Conservation (phyloP, 192 early-diverging fungal species). For the Rhizoclosmatium sp. region DNA sequence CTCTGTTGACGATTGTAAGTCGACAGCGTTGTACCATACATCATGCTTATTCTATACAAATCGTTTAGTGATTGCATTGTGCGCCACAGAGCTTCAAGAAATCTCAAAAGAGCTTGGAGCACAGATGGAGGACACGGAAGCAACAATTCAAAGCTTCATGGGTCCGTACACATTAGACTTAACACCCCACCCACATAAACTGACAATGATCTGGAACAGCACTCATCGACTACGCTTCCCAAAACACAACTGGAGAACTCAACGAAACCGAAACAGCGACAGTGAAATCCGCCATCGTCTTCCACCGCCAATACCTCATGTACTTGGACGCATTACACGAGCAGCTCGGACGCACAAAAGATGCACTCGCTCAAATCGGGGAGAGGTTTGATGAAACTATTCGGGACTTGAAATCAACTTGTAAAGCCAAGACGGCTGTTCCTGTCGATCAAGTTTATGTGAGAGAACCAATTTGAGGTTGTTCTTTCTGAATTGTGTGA, state of each 20-base stretch:
- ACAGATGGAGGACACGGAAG: conserved; percentile 51
- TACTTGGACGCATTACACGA: conserved; percentile 67
- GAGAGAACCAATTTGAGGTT: conserved; percentile 8
- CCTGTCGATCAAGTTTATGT: conserved; percentile 72
- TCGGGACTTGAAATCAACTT: conserved; percentile 58
- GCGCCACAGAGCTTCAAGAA: conserved; percentile 50
- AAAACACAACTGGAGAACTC: conserved; percentile 41
- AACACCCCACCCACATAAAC: not conserved
- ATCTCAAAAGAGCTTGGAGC: conserved; percentile 35
- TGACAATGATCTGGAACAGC: conserved; percentile 26
- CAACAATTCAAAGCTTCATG: conserved; percentile 53
- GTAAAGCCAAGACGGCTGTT: conserved; percentile 65
- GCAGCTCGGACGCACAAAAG: conserved; percentile 48
- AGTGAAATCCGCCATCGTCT: conserved; percentile 51
- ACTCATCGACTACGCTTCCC: conserved; percentile 50
- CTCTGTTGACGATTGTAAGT: conserved; percentile 59
- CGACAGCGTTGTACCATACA: not conserved
- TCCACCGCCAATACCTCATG: conserved; percentile 61
- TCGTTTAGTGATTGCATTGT: conserved; percentile 54
- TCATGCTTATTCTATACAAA: not conserved
- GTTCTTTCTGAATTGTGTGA: not conserved
- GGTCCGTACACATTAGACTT: conserved; percentile 28
- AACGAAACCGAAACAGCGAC: conserved; percentile 17
- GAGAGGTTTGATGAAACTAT: conserved; percentile 55
- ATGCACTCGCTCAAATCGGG: conserved; percentile 43